Evolutionary conservation across 23 red algal species (phyloP), one percentile per base, ranked within the genome.

Genomic region (Gracilaria vermiculophylla): DNA sequence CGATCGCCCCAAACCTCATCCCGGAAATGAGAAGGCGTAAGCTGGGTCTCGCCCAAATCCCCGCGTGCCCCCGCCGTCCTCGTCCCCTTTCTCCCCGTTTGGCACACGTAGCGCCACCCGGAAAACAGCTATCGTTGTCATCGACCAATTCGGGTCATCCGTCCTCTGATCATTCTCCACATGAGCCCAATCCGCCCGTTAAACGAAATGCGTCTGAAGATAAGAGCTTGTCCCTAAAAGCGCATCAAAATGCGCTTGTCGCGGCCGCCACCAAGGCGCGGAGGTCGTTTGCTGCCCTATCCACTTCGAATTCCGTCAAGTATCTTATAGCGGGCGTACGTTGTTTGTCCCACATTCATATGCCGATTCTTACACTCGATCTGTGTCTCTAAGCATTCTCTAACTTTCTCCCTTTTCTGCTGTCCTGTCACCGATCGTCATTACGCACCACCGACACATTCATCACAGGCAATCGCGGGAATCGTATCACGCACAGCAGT

Each of bases 401-500:
- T 50, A 17, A 64, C 58, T 64, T 15, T 32, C 12, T 25, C 8
- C 0, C 58, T 1, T 34, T 64, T 15, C 35, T 28, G 43, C 43
- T 12, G 43, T 47, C 43, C 12, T 12, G 6, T 12, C 43, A 47
- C 43, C 43, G 43, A 12, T 34, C 15, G 5, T 64, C 28, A 21
- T 3, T 17, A 3, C n/a, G 20, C 28, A 29, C 55, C 24, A 17
- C 7, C 55, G 17, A 64, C 29, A 14, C 27, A 17, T 24, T 17
- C 31, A 35, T 60, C 24, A 48, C 72, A 91, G 87, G 95, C 95
- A 37, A 79, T 97, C 10, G 95, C 95, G 32, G 95, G 95, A 17
- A 88, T 97, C 49, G 85, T 97, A n/a, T 90, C 82, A 3, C 87
- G 95, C 21, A 97, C 95, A 16, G 78, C 87, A 0, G 95, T 97